These are phyloP conservation scores for Persicaria tinctoria DNA, from an alignment of 148 eudicot genomes.

Conservation along the genomic window DNA sequence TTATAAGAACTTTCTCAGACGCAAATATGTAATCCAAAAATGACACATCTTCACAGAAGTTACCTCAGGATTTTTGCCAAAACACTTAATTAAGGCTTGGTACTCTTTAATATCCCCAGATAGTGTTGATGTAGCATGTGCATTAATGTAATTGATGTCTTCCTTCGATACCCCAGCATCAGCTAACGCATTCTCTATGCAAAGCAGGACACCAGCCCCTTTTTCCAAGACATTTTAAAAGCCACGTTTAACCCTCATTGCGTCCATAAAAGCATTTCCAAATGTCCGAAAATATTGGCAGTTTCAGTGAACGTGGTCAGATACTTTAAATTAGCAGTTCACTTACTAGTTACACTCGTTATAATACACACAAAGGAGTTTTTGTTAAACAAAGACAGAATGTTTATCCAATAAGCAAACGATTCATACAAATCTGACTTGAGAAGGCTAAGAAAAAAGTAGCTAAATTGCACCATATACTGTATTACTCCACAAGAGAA, in stretches of 20 bases:
- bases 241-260: too few species aligned
- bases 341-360: too few species aligned
- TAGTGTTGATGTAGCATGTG: conserved; percentile 94
- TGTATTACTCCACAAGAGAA: too few species aligned
- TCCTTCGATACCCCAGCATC: conserved; percentile 76
- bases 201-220: conserved; percentile 74
- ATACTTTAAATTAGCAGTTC: not conserved
- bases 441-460: too few species aligned
- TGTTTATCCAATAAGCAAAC: too few species aligned
- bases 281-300: not conserved
- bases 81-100: conserved; percentile 75
- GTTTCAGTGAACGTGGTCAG: too few species aligned
- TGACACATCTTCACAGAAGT: not conserved
- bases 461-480: too few species aligned
- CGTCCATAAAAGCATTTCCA: too few species aligned
- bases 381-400: too few species aligned
- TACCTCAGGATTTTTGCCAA: conserved; percentile 88
- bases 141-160: conserved; percentile 92
- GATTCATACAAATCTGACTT: too few species aligned
- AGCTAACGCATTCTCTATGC: conserved; percentile 84
- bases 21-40: too few species aligned
- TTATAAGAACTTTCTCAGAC: not conserved
- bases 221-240: conserved; percentile 1
- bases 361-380: too few species aligned
- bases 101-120: conserved; percentile 90